A percentile compares a stretch with the other conserved stretches of the same genome.
These are phyloP conservation scores for Ceratocystiopsis brevicomis DNA, from an alignment of 2,329 filamentous ascomycete species.

Conservation along the genomic window DNA sequence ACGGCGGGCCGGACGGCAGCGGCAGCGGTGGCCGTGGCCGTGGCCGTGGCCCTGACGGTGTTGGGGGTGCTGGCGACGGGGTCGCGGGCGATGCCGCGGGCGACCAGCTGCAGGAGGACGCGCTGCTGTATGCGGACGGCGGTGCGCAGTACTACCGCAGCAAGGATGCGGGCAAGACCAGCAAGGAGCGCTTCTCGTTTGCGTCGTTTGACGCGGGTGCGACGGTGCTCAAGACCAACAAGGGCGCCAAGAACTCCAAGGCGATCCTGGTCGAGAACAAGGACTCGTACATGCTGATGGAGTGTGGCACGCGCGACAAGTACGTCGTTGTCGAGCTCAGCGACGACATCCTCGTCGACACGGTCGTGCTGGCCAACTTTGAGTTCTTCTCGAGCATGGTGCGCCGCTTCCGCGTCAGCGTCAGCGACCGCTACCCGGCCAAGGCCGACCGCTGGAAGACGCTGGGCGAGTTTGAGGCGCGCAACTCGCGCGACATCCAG, in stretches of 20 bases:
- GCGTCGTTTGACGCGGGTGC: conserved; percentile 94
- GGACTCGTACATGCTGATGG: conserved; percentile 93
- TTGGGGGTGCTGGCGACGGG: conserved; percentile 11
- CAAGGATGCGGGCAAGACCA: conserved; percentile 91
- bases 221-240: conserved; percentile 77
- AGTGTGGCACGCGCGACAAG: conserved; percentile 73
- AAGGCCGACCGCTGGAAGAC: conserved; percentile 85
- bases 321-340: conserved; percentile 90
- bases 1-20: conserved; percentile 2
- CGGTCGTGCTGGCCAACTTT: conserved; percentile 91
- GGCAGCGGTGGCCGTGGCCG: conserved; percentile 11
- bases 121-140: conserved; percentile 26
- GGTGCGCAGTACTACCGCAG: conserved; percentile 44
- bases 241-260: conserved; percentile 70
- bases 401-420: conserved; percentile 73
- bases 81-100: conserved; percentile 3
- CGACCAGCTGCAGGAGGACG: conserved; percentile 19
- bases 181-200: conserved; percentile 95
- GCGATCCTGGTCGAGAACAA: conserved; percentile 90
- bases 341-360: conserved; percentile 73
- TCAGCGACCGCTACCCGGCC: conserved; percentile 85
- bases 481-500: conserved; percentile 85
- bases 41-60: too few relatives aligned
- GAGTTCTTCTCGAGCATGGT: conserved; percentile 99
- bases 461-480: conserved; percentile 72